Conservation (phyloP, 192 early-diverging fungal genomes). For the Phycomyces nitens region DNA sequence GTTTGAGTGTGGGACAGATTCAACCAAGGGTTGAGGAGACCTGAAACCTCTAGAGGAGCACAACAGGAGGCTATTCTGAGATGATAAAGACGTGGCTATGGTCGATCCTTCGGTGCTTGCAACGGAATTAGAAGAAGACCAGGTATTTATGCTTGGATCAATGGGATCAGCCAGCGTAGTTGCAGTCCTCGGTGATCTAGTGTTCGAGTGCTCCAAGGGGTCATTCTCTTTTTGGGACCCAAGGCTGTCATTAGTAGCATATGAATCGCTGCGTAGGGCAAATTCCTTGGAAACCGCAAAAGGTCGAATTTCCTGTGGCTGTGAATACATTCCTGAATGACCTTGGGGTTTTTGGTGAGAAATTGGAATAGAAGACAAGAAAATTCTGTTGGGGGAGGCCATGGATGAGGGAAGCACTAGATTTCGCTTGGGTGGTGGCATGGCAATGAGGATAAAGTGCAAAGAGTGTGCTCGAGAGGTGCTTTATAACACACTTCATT, state of each 20-base stretch:
- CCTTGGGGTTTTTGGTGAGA: not conserved
- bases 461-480: not conserved
- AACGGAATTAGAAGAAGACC: not conserved
- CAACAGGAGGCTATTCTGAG: not conserved
- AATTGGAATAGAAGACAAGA: slow-evolving; percentile 8
- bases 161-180: too few relatives aligned
- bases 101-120: not conserved
- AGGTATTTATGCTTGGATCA: not conserved
- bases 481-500: not conserved
- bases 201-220: too few relatives aligned
- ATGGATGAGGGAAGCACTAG: slow-evolving; percentile 3
- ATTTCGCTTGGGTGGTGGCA: not conserved
- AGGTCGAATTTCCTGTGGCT: not conserved
- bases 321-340: not conserved
- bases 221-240: too few relatives aligned
- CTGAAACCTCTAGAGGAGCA: not conserved
- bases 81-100: not conserved
- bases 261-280: not conserved
- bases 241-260: not conserved
- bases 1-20: not conserved
- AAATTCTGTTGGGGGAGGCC: slow-evolving; percentile 5
- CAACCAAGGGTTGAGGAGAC: not conserved
- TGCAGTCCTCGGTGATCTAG: too few relatives aligned
- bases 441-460: not conserved
- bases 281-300: not conserved